A percentile compares a stretch with the other conserved stretches of the same genome.
phyloP scores from a whole-genome alignment of 768 basidiomycete species.

The Kwoniella europaea region DNA sequence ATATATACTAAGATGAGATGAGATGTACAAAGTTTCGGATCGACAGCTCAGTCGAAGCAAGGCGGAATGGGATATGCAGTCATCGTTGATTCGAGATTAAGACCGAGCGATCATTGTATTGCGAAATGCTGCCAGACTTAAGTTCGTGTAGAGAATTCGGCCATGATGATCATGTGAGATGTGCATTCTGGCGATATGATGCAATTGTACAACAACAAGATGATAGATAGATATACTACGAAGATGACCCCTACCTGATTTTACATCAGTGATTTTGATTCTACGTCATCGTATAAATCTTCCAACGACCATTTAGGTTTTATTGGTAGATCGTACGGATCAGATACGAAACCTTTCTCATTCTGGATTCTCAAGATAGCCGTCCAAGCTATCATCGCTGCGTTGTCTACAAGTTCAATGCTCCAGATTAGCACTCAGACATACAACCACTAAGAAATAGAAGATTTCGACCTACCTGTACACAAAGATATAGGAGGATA shows the following conservation, averaged over 20 bases:
- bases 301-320: slow-evolving; percentile 81
- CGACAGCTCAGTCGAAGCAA: no score
- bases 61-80: no score
- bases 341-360: slow-evolving; percentile 63
- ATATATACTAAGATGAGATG: no score
- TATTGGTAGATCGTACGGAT: slow-evolving; percentile 67
- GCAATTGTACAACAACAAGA: background rate
- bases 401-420: slow-evolving; percentile 71
- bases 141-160: no score
- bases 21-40: no score
- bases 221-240: background rate
- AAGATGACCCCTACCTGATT: background rate
- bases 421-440: background rate
- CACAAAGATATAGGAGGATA: slow-evolving; percentile 81
- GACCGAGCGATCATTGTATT: no score
- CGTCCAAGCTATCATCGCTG: slow-evolving; percentile 95
- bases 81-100: no score
- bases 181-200: no score
- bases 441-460: background rate
- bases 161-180: no score
- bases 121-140: no score
- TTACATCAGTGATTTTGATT: background rate
- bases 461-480: slow-evolving; percentile 67
- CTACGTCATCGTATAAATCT: slow-evolving; percentile 58
- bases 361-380: slow-evolving; percentile 78